Percentiles rank a stretch among this genome's conserved stretches.
Conservation (phyloP, 2,329 filamentous ascomycete species). For the Amylocarpus encephaloides region DNA sequence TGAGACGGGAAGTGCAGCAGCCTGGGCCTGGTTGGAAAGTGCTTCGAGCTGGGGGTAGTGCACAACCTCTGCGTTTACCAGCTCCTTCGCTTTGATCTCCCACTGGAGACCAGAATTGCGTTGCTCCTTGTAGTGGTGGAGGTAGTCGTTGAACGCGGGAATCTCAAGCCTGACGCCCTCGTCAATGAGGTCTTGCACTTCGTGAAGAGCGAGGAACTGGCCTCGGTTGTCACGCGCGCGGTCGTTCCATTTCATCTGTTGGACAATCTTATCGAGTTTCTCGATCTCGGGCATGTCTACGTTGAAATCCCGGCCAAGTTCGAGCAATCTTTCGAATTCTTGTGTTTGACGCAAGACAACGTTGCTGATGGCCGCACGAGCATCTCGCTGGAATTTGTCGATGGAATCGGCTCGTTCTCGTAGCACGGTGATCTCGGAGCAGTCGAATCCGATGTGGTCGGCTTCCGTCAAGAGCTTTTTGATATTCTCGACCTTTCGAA, state of each 20-base stretch:
- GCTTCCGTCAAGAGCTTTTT: constrained; percentile 74
- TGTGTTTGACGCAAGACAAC: constrained; percentile 56
- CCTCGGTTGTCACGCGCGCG: constrained; percentile 61
- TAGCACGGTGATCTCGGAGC: constrained; percentile 79
- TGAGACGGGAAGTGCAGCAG: constrained; percentile 68
- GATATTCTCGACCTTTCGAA: constrained; percentile 84
- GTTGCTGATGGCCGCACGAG: constrained; percentile 62
- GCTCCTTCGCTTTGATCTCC: constrained; percentile 87
- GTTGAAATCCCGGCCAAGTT: constrained; percentile 82
- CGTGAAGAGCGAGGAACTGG: constrained; percentile 64
- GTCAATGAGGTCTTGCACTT: constrained; percentile 72
- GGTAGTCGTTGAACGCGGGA: constrained; percentile 70
- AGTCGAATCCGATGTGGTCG: constrained; percentile 85
- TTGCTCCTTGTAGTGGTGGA: constrained; percentile 71
- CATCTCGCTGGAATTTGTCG: constrained; percentile 74
- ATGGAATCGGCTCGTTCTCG: constrained; percentile 82
- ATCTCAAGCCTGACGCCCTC: constrained; percentile 74
- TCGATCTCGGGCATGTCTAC: constrained; percentile 88
- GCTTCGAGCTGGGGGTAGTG: constrained; percentile 95
- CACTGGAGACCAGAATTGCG: constrained; percentile 72
- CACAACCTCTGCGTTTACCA: constrained; percentile 85
- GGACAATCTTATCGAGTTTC: constrained; percentile 69
- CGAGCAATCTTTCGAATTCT: constrained; percentile 85
- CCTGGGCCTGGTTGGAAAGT: constrained; percentile 72
- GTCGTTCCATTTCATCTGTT: constrained; percentile 84